Percentiles rank a stretch among this genome's conserved stretches.
Evolutionary conservation across 2,329 filamentous ascomycete species (phyloP).

Genomic region (Fusarium piperis): DNA sequence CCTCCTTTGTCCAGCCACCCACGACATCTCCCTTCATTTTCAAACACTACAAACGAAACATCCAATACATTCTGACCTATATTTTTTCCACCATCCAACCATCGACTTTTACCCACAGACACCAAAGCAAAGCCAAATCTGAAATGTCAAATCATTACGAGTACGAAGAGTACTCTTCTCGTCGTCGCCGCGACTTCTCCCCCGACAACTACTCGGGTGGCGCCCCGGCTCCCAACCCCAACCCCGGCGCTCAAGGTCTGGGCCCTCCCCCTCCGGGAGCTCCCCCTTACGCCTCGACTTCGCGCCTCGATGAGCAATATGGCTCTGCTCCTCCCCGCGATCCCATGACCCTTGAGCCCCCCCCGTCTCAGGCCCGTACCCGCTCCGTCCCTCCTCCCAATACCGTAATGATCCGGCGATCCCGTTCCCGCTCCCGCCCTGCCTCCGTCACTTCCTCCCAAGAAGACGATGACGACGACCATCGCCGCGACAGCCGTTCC

Average conservation of each 20-base stretch:
- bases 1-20: conserved; percentile 11
- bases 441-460: conserved; percentile 31
- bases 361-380: conserved; percentile 41
- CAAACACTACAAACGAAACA: neutral
- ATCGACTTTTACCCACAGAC: neutral
- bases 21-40: neutral
- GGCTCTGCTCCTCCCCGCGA: conserved; percentile 37
- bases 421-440: conserved; percentile 39
- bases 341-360: conserved; percentile 43
- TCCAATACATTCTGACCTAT: neutral
- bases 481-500: conserved; percentile 36
- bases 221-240: conserved; percentile 24
- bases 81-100: neutral
- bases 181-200: conserved; percentile 43
- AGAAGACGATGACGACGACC: conserved; percentile 35
- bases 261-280: conserved; percentile 30
- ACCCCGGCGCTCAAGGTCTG: neutral
- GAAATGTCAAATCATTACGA: conserved; percentile 44
- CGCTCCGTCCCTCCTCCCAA: conserved; percentile 49
- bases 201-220: conserved; percentile 47
- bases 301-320: conserved; percentile 41
- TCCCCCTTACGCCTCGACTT: conserved; percentile 33
- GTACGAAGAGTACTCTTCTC: conserved; percentile 41
- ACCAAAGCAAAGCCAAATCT: neutral
- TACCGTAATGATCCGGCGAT: conserved; percentile 37